Percentiles rank a stretch among this genome's conserved stretches.
Conservation (phyloP, 805 yeast genomes). For the Barnettozyma botsteinii region DNA sequence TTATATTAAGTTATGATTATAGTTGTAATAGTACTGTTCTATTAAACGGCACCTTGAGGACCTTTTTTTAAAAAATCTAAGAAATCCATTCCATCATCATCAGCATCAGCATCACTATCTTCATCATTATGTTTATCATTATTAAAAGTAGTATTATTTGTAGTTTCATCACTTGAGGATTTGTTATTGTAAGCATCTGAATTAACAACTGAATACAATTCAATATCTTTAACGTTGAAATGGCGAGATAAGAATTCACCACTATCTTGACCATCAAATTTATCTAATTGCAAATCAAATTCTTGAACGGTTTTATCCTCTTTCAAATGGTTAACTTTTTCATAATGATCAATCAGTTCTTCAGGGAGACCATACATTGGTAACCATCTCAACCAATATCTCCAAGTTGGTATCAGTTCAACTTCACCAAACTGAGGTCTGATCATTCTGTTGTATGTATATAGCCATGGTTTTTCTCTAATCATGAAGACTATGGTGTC, state of each 20-base stretch:
- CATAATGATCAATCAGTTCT: slow-evolving; percentile 4
- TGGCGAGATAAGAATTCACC: too few species aligned
- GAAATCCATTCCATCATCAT: slow-evolving; percentile 5
- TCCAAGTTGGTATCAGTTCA: slow-evolving; percentile 32
- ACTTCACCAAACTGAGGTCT: slow-evolving; percentile 18
- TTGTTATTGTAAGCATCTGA: not conserved
- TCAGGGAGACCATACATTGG: slow-evolving; percentile 44
- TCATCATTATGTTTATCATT: not conserved
- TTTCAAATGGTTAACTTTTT: not conserved
- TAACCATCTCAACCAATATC: slow-evolving; percentile 33
- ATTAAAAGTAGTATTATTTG: not conserved
- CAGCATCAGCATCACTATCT: not conserved
- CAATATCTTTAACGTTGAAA: not conserved
- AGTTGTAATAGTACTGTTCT: too few species aligned
- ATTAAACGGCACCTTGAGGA: not conserved
- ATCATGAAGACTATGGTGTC: slow-evolving; percentile 71
- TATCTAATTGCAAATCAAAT: not conserved
- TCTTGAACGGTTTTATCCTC: not conserved
- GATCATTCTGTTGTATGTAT: slow-evolving; percentile 29
- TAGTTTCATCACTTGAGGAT: slow-evolving; percentile 1
- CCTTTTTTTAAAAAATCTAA: slow-evolving; percentile 5
- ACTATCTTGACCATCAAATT: not conserved
- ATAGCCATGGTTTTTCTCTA: slow-evolving; percentile 76
- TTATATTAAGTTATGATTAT: too few species aligned
- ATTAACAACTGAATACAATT: not conserved